phyloP scores from a whole-genome alignment of 129 eudicot species.

The Cynara cardunculus region DNA sequence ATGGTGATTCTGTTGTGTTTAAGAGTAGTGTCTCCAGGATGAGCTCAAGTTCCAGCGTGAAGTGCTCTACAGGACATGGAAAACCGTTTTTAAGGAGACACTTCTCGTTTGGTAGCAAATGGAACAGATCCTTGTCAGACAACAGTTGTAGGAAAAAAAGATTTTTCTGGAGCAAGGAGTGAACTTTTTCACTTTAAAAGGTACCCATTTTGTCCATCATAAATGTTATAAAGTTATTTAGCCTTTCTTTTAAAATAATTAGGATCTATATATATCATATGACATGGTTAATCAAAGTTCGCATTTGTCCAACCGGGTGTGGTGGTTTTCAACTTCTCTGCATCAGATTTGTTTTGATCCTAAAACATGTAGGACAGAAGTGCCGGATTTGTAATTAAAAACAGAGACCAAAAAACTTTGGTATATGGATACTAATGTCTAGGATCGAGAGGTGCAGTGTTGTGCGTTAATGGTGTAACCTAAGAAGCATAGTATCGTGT shows the following conservation, averaged over 20 bases:
- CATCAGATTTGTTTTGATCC: background rate
- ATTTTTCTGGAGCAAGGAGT: constrained; percentile 88
- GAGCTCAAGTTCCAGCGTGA: constrained; percentile 70
- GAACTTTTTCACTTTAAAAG: constrained; percentile 29
- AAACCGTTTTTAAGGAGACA: constrained; percentile 76
- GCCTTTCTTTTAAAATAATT: background rate
- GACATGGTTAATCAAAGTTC: background rate
- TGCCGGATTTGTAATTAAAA: background rate
- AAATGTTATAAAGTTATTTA: background rate
- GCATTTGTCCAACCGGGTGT: background rate
- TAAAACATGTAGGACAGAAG: background rate
- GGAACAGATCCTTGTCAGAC: constrained; percentile 44
- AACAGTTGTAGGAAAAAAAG: constrained; percentile 52
- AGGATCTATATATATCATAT: background rate
- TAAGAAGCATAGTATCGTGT: background rate
- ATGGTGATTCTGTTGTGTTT: constrained; percentile 37
- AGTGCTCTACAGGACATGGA: constrained; percentile 42
- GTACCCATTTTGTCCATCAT: constrained; percentile 16
- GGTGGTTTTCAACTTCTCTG: background rate
- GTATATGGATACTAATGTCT: background rate
- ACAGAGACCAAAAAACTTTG: background rate
- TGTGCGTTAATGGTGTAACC: background rate
- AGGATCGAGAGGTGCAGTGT: background rate
- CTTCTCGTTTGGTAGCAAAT: constrained; percentile 77
- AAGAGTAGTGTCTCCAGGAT: constrained; percentile 52